Conservation (phyloP, 129 eudicot species). For the Glebionis coronaria region DNA sequence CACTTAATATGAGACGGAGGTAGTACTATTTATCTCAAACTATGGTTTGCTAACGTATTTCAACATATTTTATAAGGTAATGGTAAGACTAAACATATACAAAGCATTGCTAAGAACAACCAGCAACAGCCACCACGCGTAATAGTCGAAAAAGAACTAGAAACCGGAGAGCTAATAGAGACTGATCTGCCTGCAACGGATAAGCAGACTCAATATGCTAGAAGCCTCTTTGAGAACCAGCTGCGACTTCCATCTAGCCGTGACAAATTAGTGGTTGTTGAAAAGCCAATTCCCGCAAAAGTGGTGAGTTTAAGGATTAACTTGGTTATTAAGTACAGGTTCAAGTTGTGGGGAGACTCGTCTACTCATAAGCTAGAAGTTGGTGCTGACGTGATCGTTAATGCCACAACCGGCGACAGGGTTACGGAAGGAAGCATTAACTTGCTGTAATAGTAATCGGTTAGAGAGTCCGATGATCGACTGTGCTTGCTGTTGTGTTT, state of each 20-base stretch:
- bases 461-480: neutral
- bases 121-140: neutral
- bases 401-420: neutral
- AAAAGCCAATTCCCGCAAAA: neutral
- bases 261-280: neutral
- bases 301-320: neutral
- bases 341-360: neutral
- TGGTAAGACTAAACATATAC: conserved; percentile 16
- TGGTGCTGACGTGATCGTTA: neutral
- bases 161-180: neutral
- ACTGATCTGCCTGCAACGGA: no score
- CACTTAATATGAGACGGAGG: no score
- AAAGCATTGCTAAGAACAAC: neutral
- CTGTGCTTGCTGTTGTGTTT: neutral
- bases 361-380: neutral
- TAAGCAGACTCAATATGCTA: no score
- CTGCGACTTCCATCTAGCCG: neutral
- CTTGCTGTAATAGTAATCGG: neutral
- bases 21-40: no score
- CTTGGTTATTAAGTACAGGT: neutral
- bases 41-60: no score
- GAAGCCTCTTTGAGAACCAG: neutral
- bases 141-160: neutral
- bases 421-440: neutral
- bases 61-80: neutral